Evolutionary conservation across 805 yeast species (phyloP), one percentile per base, ranked within the genome.

Genomic region (Metschnikowia noctiluminum): DNA sequence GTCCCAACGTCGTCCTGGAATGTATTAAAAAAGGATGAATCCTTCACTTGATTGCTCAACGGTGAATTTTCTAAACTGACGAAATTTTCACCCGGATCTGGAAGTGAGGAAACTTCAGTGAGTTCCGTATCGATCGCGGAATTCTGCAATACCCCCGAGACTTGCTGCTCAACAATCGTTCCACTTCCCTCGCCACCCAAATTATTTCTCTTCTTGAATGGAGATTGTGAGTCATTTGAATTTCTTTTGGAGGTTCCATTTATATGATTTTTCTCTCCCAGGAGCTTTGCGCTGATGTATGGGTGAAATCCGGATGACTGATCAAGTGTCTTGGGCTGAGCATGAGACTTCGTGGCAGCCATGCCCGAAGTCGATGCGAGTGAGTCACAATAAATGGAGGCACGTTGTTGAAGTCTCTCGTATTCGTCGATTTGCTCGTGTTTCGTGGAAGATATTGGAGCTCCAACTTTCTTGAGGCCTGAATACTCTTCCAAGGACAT

Each of bases 401-500:
- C 61, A 3, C 27, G 46, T 15, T 54, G 57, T 27, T 46, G 57
- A 26, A 56, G 21, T 7, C 27, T 42, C 38, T 48, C 53, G n/a
- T 27, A 40, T 31, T 39, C 49, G 48, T 15, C 52, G 46, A 38
- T 60, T 44, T 66, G 62, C 42, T 62, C 62, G 7, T 45, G 43
- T 9, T 49, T 50, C 28, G 45, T 45, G 4, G 48, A 48, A 14
- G 40, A 32, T 3, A 40, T 38, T 49, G n/a, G 57, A 10, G 43
- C 61, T 1, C 68, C 68, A 9, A 62, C 60, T 12, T 64, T 50
- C 52, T 73, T 73, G 37, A 70, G 55, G 16, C 62, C 59, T 2
- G 71, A 54, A 48, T 70, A 71, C 44, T 72, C 78, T 32, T 72
- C 76, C 44, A 70, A 73, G 8, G 70, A 65, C 38, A 73, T 64